A percentile compares a stretch with the other conserved stretches of the same genome.
These are phyloP conservation scores for Symmetrospora coprosmae DNA, from an alignment of 768 basidiomycete genomes.

Conservation along the genomic window DNA sequence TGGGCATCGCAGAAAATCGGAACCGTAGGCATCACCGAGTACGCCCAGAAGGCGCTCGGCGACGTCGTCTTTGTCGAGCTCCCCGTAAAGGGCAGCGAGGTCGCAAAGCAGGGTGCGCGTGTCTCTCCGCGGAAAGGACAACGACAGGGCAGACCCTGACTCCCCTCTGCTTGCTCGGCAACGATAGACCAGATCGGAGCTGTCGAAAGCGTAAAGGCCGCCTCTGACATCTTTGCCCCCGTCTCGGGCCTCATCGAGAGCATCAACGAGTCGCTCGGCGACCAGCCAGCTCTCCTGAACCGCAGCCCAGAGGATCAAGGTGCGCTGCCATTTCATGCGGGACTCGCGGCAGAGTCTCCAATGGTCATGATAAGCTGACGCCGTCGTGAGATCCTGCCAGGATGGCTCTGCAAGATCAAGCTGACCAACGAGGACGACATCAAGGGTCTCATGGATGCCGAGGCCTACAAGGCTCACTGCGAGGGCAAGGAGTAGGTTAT, in stretches of 20 bases:
- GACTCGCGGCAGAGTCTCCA: neutral
- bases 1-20: constrained; percentile 45
- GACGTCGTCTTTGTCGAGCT: constrained; percentile 97
- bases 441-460: constrained; percentile 55
- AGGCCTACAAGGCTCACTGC: constrained; percentile 57
- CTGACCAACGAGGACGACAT: constrained; percentile 66
- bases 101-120: constrained; percentile 59
- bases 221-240: constrained; percentile 54
- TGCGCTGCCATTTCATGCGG: constrained; percentile 38
- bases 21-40: constrained; percentile 71
- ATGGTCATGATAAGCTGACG: neutral
- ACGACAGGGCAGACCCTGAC: neutral
- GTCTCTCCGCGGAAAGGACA: neutral
- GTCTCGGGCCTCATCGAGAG: constrained; percentile 68
- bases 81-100: constrained; percentile 49
- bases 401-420: constrained; percentile 92
- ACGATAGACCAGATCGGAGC: constrained; percentile 30
- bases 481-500: constrained; percentile 37
- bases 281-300: constrained; percentile 68
- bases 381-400: constrained; percentile 42
- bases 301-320: constrained; percentile 72
- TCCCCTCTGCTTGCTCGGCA: too few species aligned
- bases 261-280: constrained; percentile 58
- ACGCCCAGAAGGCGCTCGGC: constrained; percentile 79
- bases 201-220: constrained; percentile 34